phyloP scores from a whole-genome alignment of 805 yeast species.

The Torulaspora delbrueckii region DNA sequence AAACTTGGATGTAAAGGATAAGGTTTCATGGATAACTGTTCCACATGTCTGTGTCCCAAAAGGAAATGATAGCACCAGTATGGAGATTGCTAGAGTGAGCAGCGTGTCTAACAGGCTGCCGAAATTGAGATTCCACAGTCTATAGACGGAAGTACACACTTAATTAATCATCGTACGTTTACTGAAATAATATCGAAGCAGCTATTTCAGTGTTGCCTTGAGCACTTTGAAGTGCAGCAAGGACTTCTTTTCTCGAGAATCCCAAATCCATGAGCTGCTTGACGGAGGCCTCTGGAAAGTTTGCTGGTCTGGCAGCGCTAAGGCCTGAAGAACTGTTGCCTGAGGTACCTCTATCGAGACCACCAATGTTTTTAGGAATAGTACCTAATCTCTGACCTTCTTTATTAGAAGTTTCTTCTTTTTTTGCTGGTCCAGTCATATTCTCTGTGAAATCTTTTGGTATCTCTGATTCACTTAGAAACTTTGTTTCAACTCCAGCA shows the following conservation, averaged over 20 bases:
- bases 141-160: constrained; percentile 9
- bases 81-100: constrained; percentile 16
- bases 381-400: background rate
- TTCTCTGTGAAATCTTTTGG: constrained; percentile 36
- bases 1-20: constrained; percentile 25
- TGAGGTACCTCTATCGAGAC: background rate
- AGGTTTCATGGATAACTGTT: constrained; percentile 35
- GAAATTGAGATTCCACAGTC: constrained; percentile 26
- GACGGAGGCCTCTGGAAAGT: constrained; percentile 37
- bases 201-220: constrained; percentile 82
- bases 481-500: constrained; percentile 68
- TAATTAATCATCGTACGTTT: background rate
- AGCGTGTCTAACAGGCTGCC: constrained; percentile 24
- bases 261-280: constrained; percentile 61
- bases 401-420: background rate
- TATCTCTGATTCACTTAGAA: constrained; percentile 68
- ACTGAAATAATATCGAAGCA: constrained; percentile 64
- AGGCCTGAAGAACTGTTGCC: background rate
- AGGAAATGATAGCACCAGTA: background rate
- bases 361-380: background rate
- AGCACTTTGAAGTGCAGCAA: constrained; percentile 58
- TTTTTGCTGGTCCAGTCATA: background rate
- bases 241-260: constrained; percentile 58
- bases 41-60: constrained; percentile 17
- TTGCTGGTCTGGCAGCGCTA: background rate